phyloP scores from a whole-genome alignment of 345 rosid genomes.

The Citrus glauca region DNA sequence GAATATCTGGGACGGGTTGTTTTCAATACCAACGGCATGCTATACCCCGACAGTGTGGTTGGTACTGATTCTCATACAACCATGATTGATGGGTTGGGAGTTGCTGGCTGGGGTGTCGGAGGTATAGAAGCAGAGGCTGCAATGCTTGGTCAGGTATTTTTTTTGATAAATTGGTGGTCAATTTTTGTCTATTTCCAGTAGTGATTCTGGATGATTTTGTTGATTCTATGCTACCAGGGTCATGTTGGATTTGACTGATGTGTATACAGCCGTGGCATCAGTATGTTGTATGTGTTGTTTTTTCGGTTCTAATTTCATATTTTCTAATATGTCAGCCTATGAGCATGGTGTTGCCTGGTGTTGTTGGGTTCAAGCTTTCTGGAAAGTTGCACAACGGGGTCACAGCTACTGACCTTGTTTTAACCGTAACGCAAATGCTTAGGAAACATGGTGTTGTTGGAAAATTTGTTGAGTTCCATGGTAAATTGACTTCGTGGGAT shows the following conservation, averaged over 20 bases:
- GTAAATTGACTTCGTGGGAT: conserved; percentile 38
- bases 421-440: conserved; percentile 95
- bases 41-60: conserved; percentile 96
- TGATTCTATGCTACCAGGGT: not conserved
- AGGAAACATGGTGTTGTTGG: conserved; percentile 99
- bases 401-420: conserved; percentile 97
- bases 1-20: conserved; percentile 98
- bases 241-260: not conserved
- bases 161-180: not conserved
- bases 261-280: not conserved
- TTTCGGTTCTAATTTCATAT: not conserved
- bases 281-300: not conserved
- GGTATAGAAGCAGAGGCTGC: conserved; percentile 99
- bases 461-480: conserved; percentile 97
- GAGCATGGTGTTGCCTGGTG: conserved; percentile 99
- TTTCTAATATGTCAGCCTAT: conserved; percentile 61
- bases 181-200: not conserved
- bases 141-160: conserved; percentile 95
- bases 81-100: conserved; percentile 99
- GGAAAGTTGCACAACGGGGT: conserved; percentile 85
- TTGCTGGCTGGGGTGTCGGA: conserved; percentile 99
- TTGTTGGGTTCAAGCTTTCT: conserved; percentile 92
- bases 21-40: conserved; percentile 68
- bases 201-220: not conserved
- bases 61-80: conserved; percentile 99